Percentiles rank a stretch among this genome's conserved stretches.
Evolutionary conservation across 495 filamentous ascomycete genomes (phyloP).

Genomic region (Beverwykella pulmonaria): DNA sequence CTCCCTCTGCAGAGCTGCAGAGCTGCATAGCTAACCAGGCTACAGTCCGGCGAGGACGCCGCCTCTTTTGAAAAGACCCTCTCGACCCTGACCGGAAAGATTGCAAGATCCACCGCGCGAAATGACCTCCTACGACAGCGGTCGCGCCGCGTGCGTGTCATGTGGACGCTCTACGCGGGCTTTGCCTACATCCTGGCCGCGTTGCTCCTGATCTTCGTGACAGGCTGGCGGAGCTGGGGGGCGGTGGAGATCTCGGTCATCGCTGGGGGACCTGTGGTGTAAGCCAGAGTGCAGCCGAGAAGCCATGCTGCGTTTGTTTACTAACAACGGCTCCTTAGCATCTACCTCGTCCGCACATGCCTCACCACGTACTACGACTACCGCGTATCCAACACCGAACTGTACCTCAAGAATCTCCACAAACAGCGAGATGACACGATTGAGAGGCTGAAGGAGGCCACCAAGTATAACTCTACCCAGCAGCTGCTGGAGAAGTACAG

Average conservation of each 20-base stretch:
- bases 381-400: constrained; percentile 68
- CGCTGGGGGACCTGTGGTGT: constrained; percentile 78
- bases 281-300: constrained; percentile 39
- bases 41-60: constrained; percentile 81
- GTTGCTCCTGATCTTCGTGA: constrained; percentile 76
- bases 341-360: constrained; percentile 65
- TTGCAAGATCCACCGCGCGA: constrained; percentile 67
- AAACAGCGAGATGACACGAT: constrained; percentile 82
- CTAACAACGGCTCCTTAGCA: constrained; percentile 50
- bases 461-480: constrained; percentile 92
- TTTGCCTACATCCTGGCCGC: constrained; percentile 87
- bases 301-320: not conserved
- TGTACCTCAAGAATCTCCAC: constrained; percentile 71
- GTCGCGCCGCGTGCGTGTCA: constrained; percentile 75
- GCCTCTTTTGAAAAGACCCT: constrained; percentile 92
- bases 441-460: constrained; percentile 89
- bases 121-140: constrained; percentile 72
- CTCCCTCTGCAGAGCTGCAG: not conserved
- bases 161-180: constrained; percentile 85
- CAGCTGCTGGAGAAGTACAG: constrained; percentile 94
- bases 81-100: constrained; percentile 76
- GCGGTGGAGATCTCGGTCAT: constrained; percentile 74
- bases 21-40: not conserved
- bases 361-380: constrained; percentile 75
- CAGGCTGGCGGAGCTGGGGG: constrained; percentile 82